Evolutionary conservation across 805 yeast species (phyloP).

Genomic region (Blastobotrys muscicola): DNA sequence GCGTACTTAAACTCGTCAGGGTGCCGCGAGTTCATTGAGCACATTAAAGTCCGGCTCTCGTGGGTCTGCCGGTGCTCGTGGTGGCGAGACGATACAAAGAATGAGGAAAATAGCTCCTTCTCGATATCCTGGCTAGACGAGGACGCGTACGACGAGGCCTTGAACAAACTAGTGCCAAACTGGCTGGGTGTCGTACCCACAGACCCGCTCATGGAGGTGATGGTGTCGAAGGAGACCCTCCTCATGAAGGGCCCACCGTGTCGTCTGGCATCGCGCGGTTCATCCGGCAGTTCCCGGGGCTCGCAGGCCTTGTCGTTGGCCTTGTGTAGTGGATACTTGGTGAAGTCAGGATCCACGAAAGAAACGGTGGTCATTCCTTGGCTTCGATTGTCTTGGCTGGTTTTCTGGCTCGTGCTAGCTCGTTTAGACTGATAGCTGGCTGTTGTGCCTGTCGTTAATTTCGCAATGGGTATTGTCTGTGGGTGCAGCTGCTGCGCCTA

Average conservation of each 20-base stretch:
- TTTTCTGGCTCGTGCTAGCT: too few species aligned
- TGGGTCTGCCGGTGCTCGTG: constrained; percentile 3
- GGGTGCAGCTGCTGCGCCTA: too few species aligned
- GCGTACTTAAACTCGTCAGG: constrained; percentile 7
- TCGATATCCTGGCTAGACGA: constrained; percentile 5
- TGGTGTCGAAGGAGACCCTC: constrained; percentile 17
- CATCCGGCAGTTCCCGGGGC: not conserved
- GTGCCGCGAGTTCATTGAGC: constrained; percentile 11
- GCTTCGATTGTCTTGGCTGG: not conserved
- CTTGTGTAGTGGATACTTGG: constrained; percentile 8
- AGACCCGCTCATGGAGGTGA: constrained; percentile 3
- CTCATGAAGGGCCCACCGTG: not conserved
- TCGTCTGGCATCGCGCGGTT: not conserved
- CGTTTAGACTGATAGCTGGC: too few species aligned
- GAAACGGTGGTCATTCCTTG: constrained; percentile 11
- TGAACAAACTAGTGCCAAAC: not conserved
- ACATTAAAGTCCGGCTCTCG: constrained; percentile 14
- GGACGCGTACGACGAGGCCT: constrained; percentile 1
- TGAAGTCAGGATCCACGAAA: constrained; percentile 15
- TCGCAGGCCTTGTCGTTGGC: not conserved
- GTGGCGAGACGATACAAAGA: constrained; percentile 15
- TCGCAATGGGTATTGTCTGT: too few species aligned
- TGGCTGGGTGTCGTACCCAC: not conserved
- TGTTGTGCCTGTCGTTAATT: too few species aligned
- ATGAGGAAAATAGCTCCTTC: constrained; percentile 8